phyloP scores from a whole-genome alignment of 495 filamentous ascomycete species.

The Rostrohypoxylon terebratum region DNA sequence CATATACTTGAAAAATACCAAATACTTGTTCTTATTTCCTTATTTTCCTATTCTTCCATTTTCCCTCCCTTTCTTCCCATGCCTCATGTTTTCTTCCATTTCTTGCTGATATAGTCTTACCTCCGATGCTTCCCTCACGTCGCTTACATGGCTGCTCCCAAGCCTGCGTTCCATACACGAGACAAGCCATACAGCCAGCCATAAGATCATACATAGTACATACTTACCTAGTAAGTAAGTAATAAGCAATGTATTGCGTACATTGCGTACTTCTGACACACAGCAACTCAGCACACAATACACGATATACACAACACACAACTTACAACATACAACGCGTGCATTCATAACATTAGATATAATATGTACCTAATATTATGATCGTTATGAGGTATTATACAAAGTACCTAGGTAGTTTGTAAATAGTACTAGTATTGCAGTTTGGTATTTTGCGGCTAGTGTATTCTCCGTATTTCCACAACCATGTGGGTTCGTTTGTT shows the following conservation, averaged over 20 bases:
- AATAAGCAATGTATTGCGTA: slow-evolving; percentile 2
- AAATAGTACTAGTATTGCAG: slow-evolving; percentile 11
- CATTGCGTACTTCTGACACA: slow-evolving; percentile 4
- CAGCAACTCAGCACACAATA: too few species aligned
- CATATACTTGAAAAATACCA: slow-evolving; percentile 14
- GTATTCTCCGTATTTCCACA: slow-evolving; percentile 16
- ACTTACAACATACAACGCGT: too few species aligned
- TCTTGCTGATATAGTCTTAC: slow-evolving; percentile 9
- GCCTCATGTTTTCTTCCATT: neutral
- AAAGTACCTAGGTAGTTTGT: slow-evolving; percentile 31
- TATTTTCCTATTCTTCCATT: slow-evolving; percentile 18
- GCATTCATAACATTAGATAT: slow-evolving; percentile 6
- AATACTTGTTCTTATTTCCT: too few species aligned
- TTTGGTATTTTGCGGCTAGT: slow-evolving; percentile 17
- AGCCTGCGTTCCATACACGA: neutral
- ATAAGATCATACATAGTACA: neutral
- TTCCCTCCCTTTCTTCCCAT: slow-evolving; percentile 8
- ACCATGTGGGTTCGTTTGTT: slow-evolving; percentile 31
- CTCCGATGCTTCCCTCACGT: slow-evolving; percentile 32
- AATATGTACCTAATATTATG: slow-evolving; percentile 15
- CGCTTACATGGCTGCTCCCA: slow-evolving; percentile 32
- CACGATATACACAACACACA: too few species aligned
- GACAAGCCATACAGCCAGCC: neutral
- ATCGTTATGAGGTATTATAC: slow-evolving; percentile 24
- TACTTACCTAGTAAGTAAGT: too few species aligned